These are phyloP conservation scores for Cyclotella cryptica DNA, from an alignment of 108 stramenopile genomes.

Conservation along the genomic window DNA sequence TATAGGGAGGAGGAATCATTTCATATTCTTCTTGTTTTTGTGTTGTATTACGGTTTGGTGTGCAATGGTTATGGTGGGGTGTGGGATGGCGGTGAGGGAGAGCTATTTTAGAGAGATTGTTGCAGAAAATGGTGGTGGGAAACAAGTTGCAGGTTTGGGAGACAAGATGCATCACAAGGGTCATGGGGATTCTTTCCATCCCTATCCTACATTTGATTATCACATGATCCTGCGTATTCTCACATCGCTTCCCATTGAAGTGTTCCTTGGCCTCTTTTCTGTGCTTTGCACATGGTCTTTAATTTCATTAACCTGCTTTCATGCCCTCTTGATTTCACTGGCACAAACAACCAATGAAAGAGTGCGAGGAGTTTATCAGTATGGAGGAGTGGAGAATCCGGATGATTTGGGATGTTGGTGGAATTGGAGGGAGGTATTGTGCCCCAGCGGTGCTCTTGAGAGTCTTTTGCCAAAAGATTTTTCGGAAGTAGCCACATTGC, in stretches of 20 bases:
- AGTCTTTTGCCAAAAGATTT: constrained; percentile 52
- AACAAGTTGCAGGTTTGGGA: background rate
- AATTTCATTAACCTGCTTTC: constrained; percentile 70
- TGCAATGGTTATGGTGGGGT: constrained; percentile 52
- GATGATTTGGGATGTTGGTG: constrained; percentile 74
- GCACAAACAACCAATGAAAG: constrained; percentile 90
- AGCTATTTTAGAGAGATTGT: too few species aligned
- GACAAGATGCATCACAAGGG: too few species aligned
- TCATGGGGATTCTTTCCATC: constrained; percentile 2
- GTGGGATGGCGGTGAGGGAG: constrained; percentile 13
- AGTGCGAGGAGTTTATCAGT: constrained; percentile 79
- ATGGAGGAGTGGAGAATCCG: constrained; percentile 59
- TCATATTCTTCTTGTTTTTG: constrained; percentile 86
- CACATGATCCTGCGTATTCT: constrained; percentile 54
- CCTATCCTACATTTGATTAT: constrained; percentile 6
- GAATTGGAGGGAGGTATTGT: constrained; percentile 74
- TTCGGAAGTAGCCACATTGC: constrained; percentile 46
- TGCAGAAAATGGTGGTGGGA: background rate
- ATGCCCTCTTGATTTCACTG: constrained; percentile 77
- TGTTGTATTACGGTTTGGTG: constrained; percentile 59
- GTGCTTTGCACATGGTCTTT: constrained; percentile 86
- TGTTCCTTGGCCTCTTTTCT: constrained; percentile 66
- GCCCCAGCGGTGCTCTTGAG: constrained; percentile 15
- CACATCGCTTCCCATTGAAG: constrained; percentile 58
- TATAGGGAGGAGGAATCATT: constrained; percentile 94